Percentiles rank a stretch among this genome's conserved stretches.
phyloP scores from a whole-genome alignment of 305 asterid species.

The Salvia sclarea region DNA sequence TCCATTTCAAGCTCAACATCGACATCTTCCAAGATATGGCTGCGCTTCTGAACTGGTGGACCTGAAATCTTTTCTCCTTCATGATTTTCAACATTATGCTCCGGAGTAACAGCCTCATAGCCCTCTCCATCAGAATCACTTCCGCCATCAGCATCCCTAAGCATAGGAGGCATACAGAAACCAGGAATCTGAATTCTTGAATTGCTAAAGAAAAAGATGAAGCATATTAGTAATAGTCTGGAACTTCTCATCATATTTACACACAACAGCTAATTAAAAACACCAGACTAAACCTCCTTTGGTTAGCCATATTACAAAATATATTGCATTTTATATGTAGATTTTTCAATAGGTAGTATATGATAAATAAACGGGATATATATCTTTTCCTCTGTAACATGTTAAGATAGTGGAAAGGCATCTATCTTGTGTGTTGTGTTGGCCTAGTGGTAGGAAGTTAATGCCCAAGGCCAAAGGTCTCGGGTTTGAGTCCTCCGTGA shows the following conservation, averaged over 20 bases:
- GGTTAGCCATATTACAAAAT: background rate
- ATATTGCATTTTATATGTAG: background rate
- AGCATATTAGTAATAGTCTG: conserved; percentile 21
- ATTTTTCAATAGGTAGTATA: background rate
- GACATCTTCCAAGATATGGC: conserved; percentile 83
- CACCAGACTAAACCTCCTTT: conserved; percentile 1
- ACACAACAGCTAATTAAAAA: conserved; percentile 3
- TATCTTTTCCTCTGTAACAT: background rate
- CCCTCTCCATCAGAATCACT: conserved; percentile 86
- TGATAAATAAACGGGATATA: background rate
- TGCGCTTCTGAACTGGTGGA: conserved; percentile 59
- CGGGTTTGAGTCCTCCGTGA: no score
- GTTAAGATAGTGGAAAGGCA: background rate
- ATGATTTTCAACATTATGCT: conserved; percentile 53
- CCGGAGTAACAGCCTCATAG: conserved; percentile 94
- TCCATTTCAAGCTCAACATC: conserved; percentile 98
- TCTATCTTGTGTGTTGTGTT: no score
- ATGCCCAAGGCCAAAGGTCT: no score
- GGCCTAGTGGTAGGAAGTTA: no score
- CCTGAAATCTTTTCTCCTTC: conserved; percentile 42
- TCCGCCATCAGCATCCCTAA: conserved; percentile 62
- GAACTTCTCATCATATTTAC: background rate
- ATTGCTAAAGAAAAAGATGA: conserved; percentile 58
- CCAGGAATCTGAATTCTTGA: conserved; percentile 89
- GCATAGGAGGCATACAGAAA: conserved; percentile 84